These are phyloP conservation scores for Conoideocrella luteorostrata DNA, from an alignment of 2,329 filamentous ascomycete genomes.

Conservation along the genomic window DNA sequence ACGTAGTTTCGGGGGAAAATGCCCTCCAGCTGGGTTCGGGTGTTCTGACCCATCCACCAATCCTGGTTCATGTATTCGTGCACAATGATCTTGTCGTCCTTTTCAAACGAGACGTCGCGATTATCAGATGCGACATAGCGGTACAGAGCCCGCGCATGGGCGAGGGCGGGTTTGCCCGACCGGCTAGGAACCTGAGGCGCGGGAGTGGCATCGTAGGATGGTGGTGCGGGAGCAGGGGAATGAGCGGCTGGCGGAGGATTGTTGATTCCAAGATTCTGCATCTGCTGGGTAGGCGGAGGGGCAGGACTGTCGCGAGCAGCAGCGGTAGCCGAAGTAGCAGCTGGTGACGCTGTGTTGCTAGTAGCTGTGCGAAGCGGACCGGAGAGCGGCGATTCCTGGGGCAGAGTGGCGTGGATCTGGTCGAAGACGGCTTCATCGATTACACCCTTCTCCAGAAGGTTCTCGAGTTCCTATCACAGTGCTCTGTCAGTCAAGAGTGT, in stretches of 20 bases:
- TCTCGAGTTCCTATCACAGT: constrained; percentile 89
- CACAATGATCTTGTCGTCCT: constrained; percentile 74
- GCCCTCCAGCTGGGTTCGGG: constrained; percentile 75
- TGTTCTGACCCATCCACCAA: constrained; percentile 91
- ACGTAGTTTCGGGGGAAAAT: constrained; percentile 96
- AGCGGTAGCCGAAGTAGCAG: too few relatives aligned
- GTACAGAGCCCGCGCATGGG: constrained; percentile 75
- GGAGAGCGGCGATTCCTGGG: constrained; percentile 58
- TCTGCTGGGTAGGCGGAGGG: constrained; percentile 29
- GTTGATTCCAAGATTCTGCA: constrained; percentile 35
- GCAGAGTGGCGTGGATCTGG: constrained; percentile 67
- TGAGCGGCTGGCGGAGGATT: constrained; percentile 7
- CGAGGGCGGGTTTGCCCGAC: constrained; percentile 52
- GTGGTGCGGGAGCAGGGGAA: constrained; percentile 35
- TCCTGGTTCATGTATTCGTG: constrained; percentile 93
- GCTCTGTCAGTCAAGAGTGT: too few relatives aligned
- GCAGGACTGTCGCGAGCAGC: constrained; percentile 25
- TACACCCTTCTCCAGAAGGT: constrained; percentile 74
- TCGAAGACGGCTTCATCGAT: constrained; percentile 72
- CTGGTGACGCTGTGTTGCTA: constrained; percentile 24
- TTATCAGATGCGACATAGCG: constrained; percentile 71
- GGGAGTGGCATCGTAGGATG: constrained; percentile 45
- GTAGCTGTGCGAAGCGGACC: constrained; percentile 37
- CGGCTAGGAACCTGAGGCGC: constrained; percentile 35
- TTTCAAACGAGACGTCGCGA: constrained; percentile 74